Percentiles rank a stretch among this genome's conserved stretches.
Evolutionary conservation across 129 eudicot genomes (phyloP).

Genomic region (Logfia minima): DNA sequence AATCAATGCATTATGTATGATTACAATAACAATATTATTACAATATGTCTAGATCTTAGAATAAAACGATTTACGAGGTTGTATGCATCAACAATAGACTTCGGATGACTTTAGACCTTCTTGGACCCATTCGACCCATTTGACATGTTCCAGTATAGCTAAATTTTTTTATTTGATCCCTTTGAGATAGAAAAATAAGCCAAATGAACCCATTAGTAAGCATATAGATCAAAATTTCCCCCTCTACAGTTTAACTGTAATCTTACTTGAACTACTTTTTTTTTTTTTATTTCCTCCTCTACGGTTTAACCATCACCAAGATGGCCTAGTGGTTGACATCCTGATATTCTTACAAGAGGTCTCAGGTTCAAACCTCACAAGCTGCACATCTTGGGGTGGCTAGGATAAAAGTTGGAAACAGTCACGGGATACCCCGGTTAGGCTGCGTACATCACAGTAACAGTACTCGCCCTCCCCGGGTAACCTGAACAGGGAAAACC

Average conservation of each 20-base stretch:
- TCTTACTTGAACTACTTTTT: background rate
- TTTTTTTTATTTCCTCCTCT: background rate
- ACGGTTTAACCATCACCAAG: too few relatives aligned
- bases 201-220: background rate
- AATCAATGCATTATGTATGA: background rate
- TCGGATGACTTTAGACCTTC: background rate
- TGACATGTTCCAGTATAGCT: background rate
- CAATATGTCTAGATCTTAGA: background rate
- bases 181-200: background rate
- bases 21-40: background rate
- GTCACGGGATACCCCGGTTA: too few relatives aligned
- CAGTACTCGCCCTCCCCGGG: too few relatives aligned
- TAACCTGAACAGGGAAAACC: too few relatives aligned
- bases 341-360: too few relatives aligned
- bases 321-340: too few relatives aligned
- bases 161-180: background rate
- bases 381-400: too few relatives aligned
- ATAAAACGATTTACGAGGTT: background rate
- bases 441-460: too few relatives aligned
- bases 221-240: background rate
- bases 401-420: too few relatives aligned
- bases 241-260: background rate
- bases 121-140: background rate
- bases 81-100: background rate
- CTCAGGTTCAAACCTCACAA: too few relatives aligned